Evolutionary conservation across 2,329 filamentous ascomycete genomes (phyloP), one percentile per base, ranked within the genome.

Genomic region (Lojkania enalia): DNA sequence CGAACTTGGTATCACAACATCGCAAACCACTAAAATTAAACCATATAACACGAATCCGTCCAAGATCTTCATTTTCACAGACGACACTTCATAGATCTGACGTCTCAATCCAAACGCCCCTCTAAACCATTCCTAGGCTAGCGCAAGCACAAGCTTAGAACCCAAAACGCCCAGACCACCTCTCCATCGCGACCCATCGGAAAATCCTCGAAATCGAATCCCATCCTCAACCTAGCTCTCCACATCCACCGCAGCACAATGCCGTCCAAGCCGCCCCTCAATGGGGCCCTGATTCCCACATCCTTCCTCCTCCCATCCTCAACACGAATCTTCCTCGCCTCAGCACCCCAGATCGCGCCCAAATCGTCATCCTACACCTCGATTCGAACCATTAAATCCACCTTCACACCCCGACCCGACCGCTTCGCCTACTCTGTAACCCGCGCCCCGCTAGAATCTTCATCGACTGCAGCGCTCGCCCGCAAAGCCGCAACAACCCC

Each of bases 401-500:
- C 82, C 56, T 77, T 77, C 49, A 72, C 71, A n/a, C 66, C 66
- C 4, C 77, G 75, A 32, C 62, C 68, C 48, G 75, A 71, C 55
- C 78, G 77, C 49, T 83, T 79, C 71, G 79, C 81, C 61, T 68
- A 76, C 61, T 67, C 73, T 49, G 72, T 74, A 45, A 67, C 70
- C 33, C 73, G 80, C 13, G 66, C 74, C 5, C 66, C 78, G n/a
- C 75, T 86, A 25, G 72, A 76, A 44, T 75, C 79, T 45, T 80
- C 78, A 7, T 75, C 77, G 6, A 74, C 77, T 2, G 81, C 80
- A n/a, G 83, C 84, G 2, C 75, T 84, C 44, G 71, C 75, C 44
- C 80, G 82, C 38, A 82, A 80, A 68, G 61, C 76, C 29, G 74
- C 75, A 53, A 81, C 77, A 0, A 76, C 83, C 9, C 83, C 84